Evolutionary conservation across 2,329 filamentous ascomycete species (phyloP), one percentile per base, ranked within the genome.

Genomic region (Tolypocladium ovalisporum): DNA sequence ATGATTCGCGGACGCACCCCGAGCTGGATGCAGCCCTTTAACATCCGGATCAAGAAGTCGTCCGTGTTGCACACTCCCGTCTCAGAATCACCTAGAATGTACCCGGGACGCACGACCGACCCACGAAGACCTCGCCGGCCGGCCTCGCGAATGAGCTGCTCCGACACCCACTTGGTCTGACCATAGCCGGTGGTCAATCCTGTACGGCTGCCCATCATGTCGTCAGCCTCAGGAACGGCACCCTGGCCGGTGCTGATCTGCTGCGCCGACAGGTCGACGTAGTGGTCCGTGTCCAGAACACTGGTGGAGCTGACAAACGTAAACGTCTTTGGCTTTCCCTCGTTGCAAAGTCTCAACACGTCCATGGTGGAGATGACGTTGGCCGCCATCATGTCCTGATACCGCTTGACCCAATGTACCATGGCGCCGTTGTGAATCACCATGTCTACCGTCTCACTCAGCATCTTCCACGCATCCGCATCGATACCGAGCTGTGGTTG

Each of bases 121-220:
- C 90, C 92, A 19, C 74, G 76, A 2, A 97, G 81, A 15, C 93
- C 92, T 57, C 89, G 82, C 57, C 77, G 77, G 54, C 91, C 90
- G 32, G 93, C 92, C 69, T 90, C 88, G 29, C 89, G 82, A 27
- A 91, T 82, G 53, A 97, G 78, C 54, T 82, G 74, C 64, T 86
- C 82, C 9, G 76, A 75, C 40, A 78, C 88, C 91, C 91, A 97
- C 75, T 97, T 97, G 62, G 83, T 85, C 71, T 97, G 92, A 3
- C 93, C 92, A 66, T 97, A 97, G 6, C 93, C 92, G 1, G 89
- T 96, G 42, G 84, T 85, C 1, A 97, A 83, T 36, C 89, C 89
- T 55, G 77, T 84, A 42, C 84, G 80, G 66, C 89, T 92, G 56
- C 91, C 90, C 63, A 83, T 76, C 60, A 97, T 78, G 62, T 93